Conservation (phyloP, 371 early-diverging fungal species). For the Mucor piriformis region DNA sequence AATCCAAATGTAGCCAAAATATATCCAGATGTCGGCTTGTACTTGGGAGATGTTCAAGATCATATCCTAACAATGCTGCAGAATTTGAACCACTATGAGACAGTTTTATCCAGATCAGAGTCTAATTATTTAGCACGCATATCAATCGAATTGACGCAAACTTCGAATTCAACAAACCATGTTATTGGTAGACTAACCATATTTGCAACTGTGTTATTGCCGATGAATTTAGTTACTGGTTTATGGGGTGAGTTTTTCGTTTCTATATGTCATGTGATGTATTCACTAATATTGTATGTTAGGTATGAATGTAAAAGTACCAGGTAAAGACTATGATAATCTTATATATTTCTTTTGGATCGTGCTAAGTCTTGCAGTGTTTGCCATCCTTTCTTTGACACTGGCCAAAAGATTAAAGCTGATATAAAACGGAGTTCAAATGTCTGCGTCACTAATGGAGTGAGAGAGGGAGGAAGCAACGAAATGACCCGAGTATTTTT, state of each 20-base stretch:
- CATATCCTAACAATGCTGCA: conserved; percentile 94
- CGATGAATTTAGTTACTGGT: conserved; percentile 92
- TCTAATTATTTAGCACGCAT: conserved; percentile 95
- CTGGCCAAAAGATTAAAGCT: conserved; percentile 7
- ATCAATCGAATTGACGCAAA: conserved; percentile 90
- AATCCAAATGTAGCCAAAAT: conserved; percentile 18
- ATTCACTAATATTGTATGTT: neutral
- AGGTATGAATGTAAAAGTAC: conserved; percentile 80
- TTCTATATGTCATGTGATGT: neutral
- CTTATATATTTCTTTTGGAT: conserved; percentile 50
- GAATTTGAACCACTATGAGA: conserved; percentile 87
- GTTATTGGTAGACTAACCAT: conserved; percentile 90
- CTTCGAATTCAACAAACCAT: conserved; percentile 86
- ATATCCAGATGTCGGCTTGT: conserved; percentile 57
- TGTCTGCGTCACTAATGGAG: neutral
- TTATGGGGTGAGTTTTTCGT: conserved; percentile 35
- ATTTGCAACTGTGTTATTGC: conserved; percentile 87
- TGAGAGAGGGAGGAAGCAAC: neutral
- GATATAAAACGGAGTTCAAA: neutral
- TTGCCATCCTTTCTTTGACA: conserved; percentile 42
- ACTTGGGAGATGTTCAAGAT: conserved; percentile 93
- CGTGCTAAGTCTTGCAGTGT: conserved; percentile 35
- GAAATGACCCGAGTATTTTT: conserved; percentile 3
- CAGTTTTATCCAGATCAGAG: conserved; percentile 87
- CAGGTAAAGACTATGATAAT: conserved; percentile 63